Base-by-base conservation (phyloP, 2,329 filamentous ascomycete species). In the Hirsutella thompsonii region DNA sequence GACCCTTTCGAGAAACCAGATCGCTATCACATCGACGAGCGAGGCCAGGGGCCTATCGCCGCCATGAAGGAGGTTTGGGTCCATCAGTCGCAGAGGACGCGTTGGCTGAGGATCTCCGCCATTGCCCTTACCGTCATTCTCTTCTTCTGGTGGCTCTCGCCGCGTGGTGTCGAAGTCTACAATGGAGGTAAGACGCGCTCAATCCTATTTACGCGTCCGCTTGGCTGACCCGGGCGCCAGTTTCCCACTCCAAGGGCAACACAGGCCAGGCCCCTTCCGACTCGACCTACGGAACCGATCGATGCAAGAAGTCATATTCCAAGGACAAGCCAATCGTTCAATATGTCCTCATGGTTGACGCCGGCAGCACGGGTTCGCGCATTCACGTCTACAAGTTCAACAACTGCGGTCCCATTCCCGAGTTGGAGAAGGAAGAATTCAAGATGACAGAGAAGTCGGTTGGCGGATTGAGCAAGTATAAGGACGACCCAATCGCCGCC, bases 381-480 rank as follows among this genome's bases (percentile, higher is more conserved):
- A 95, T 98, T 58, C 93, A 98, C 68, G 88, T 96, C 44, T 98
- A 95, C 73, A 85, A 88, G 59, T 98, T 96, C 76, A 96, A 96
- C 72, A 96, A 96, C 69, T 98, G 90, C 67, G 92, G 89, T 11
- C 67, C 86, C 8, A 89, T 89, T n/a, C 92, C 92, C 20, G 89
- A 95, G 65, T 76, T 98, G 39, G 92, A 98, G 66, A 70, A 79
- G 56, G 92, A 98, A 59, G 74, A 85, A 44, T 98, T 98, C 64
- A 81, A 90, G 69, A 88, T 89, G 83, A 96, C 89, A 10, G 79
- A 85, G 58, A 90, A 87, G 73, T 79, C 75, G 51, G 74, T 85
- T 41, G 87, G 88, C 68, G 92, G 66, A 39, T 69, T 98, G 52
- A 95, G 88, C 59, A 83, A 87, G 30, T 98, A 89, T 64, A 81